Evolutionary conservation across 1,284 basidiomycete species (phyloP).

Genomic region (Ustilago trichophora): DNA sequence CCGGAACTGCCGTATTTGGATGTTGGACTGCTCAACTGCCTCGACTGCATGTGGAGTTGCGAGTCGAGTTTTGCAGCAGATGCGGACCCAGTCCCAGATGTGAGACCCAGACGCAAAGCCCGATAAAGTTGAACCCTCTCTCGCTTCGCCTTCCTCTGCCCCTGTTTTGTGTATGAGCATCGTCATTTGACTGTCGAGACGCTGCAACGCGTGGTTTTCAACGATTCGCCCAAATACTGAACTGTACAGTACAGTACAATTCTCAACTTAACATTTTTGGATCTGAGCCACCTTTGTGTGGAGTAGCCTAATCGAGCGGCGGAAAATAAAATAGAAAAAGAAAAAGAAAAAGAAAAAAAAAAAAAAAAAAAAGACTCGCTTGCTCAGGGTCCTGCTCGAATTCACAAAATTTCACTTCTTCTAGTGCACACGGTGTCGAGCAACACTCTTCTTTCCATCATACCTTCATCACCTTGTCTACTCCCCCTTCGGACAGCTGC

Average conservation of each 20-base stretch:
- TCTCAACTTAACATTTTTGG: too few relatives aligned
- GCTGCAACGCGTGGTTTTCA: too few relatives aligned
- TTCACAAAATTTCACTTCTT: too few relatives aligned
- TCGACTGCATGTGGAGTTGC: constrained; percentile 29
- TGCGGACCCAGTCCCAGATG: too few relatives aligned
- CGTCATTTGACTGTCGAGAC: constrained; percentile 20
- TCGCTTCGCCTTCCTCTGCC: constrained; percentile 1
- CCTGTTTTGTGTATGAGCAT: not conserved
- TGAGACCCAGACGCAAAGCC: not conserved
- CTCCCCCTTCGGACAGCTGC: not conserved
- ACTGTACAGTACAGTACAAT: too few relatives aligned
- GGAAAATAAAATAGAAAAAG: too few relatives aligned
- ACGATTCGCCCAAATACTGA: too few relatives aligned
- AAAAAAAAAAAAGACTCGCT: too few relatives aligned
- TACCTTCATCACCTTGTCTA: not conserved
- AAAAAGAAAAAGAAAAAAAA: too few relatives aligned
- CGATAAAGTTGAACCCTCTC: constrained; percentile 3
- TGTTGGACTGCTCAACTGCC: constrained; percentile 16
- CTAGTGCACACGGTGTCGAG: not conserved
- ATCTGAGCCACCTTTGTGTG: too few relatives aligned
- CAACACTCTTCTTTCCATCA: not conserved
- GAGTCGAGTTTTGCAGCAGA: too few relatives aligned
- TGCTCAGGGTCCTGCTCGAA: constrained; percentile 6
- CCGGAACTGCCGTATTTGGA: constrained; percentile 21
- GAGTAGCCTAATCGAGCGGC: too few relatives aligned